These are phyloP conservation scores for Ophiocordyceps sinensis DNA, from an alignment of 2,329 filamentous ascomycete genomes.

Conservation along the genomic window DNA sequence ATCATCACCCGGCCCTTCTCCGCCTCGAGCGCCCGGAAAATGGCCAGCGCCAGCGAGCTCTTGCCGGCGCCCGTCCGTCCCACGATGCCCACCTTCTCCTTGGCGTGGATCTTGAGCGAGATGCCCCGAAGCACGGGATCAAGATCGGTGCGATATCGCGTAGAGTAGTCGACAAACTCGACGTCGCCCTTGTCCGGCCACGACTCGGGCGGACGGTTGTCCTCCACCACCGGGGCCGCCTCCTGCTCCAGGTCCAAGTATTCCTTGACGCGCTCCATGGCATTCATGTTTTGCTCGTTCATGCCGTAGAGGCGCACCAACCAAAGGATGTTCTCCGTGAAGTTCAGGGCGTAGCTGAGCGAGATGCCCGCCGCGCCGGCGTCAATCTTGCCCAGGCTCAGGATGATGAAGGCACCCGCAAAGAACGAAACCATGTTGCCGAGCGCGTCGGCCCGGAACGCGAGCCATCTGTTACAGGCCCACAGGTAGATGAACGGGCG, in stretches of 20 bases:
- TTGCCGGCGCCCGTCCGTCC: slow-evolving; percentile 93
- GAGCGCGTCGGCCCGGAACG: slow-evolving; percentile 79
- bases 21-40: slow-evolving; percentile 89
- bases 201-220: slow-evolving; percentile 59
- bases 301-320: slow-evolving; percentile 84
- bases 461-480: slow-evolving; percentile 93
- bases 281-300: slow-evolving; percentile 99
- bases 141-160: slow-evolving; percentile 74
- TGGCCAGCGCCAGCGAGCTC: slow-evolving; percentile 80
- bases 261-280: slow-evolving; percentile 92
- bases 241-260: slow-evolving; percentile 96
- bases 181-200: slow-evolving; percentile 83
- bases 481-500: slow-evolving; percentile 93
- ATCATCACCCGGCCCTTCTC: slow-evolving; percentile 81
- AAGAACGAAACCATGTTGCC: slow-evolving; percentile 90
- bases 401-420: slow-evolving; percentile 78
- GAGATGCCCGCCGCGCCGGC: slow-evolving; percentile 87
- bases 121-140: slow-evolving; percentile 75
- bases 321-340: slow-evolving; percentile 95
- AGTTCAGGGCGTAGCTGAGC: slow-evolving; percentile 88
- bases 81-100: slow-evolving; percentile 91
- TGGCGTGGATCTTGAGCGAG: slow-evolving; percentile 71
- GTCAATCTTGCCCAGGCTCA: slow-evolving; percentile 71
- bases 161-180: slow-evolving; percentile 80
- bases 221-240: slow-evolving; percentile 60